These are phyloP conservation scores for Mycena rosella DNA, from an alignment of 768 basidiomycete genomes.

Conservation along the genomic window DNA sequence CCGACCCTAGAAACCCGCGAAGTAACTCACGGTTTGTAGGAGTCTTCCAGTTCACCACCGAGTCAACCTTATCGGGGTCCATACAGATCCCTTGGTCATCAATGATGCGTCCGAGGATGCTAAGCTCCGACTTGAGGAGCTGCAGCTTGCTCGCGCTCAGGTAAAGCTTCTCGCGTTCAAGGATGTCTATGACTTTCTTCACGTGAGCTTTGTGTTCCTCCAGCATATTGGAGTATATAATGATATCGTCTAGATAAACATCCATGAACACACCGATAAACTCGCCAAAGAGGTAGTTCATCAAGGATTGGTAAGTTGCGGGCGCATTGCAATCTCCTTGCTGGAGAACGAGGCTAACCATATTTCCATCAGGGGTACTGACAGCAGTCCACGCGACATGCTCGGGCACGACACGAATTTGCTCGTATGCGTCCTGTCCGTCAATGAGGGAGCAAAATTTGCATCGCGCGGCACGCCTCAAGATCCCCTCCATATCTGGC, in stretches of 20 bases:
- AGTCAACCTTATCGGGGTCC: background rate
- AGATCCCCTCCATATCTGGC: background rate
- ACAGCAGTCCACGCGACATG: background rate
- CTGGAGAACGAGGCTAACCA: background rate
- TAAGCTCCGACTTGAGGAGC: background rate
- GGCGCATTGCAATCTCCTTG: background rate
- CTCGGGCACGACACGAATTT: background rate
- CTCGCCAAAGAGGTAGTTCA: background rate
- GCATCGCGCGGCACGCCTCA: background rate
- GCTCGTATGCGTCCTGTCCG: background rate
- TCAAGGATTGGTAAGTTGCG: background rate
- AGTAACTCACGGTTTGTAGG: background rate
- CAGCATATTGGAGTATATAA: constrained; percentile 42
- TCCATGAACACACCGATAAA: background rate
- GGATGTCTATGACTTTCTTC: constrained; percentile 41
- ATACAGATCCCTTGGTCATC: constrained; percentile 33
- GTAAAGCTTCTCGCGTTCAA: constrained; percentile 46
- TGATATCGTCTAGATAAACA: constrained; percentile 3
- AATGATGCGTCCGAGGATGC: background rate
- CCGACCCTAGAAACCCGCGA: background rate
- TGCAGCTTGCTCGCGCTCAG: constrained; percentile 34
- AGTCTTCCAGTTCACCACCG: background rate
- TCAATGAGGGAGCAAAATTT: background rate
- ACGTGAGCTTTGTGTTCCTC: constrained; percentile 51
- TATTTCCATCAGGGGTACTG: background rate